These are phyloP conservation scores for Excoecaria cochinchinensis DNA, from an alignment of 345 rosid species.

Conservation along the genomic window DNA sequence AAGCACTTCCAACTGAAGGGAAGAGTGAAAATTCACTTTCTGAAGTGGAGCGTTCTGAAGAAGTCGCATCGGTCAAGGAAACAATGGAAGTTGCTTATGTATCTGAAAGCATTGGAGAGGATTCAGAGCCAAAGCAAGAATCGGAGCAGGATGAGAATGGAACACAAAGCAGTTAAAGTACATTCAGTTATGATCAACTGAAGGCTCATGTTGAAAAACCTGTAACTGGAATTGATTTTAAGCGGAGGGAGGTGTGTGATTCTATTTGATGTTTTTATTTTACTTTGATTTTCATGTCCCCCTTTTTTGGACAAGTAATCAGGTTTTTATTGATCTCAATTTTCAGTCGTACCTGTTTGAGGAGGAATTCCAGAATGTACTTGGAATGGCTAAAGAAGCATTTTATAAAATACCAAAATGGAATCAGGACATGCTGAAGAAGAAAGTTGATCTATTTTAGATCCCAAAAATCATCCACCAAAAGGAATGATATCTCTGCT, in stretches of 20 bases:
- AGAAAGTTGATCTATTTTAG: slow-evolving; percentile 77
- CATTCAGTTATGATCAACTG: slow-evolving; percentile 82
- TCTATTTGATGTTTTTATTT: not conserved
- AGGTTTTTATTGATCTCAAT: not conserved
- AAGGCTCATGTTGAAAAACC: slow-evolving; percentile 83
- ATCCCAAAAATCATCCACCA: not conserved
- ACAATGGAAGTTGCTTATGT: slow-evolving; percentile 41
- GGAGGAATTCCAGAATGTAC: slow-evolving; percentile 70
- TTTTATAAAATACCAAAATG: slow-evolving; percentile 85
- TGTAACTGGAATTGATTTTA: slow-evolving; percentile 86
- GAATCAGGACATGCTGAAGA: slow-evolving; percentile 97
- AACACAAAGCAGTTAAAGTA: slow-evolving; percentile 31
- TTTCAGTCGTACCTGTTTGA: slow-evolving; percentile 77
- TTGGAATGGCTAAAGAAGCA: slow-evolving; percentile 72
- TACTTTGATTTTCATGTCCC: not conserved
- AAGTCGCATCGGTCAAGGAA: slow-evolving; percentile 49
- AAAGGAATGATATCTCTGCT: slow-evolving; percentile 20
- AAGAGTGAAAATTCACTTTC: slow-evolving; percentile 44
- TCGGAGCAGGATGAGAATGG: slow-evolving; percentile 44
- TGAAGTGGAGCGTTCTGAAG: slow-evolving; percentile 53
- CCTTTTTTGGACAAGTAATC: not conserved
- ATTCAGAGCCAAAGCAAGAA: slow-evolving; percentile 47
- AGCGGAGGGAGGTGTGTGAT: slow-evolving; percentile 82
- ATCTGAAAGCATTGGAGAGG: slow-evolving; percentile 45
- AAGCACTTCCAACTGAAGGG: slow-evolving; percentile 39